A percentile compares a stretch with the other conserved stretches of the same genome.
These are phyloP conservation scores for Fraxinus velutina DNA, from an alignment of 305 asterid species.

Conservation along the genomic window DNA sequence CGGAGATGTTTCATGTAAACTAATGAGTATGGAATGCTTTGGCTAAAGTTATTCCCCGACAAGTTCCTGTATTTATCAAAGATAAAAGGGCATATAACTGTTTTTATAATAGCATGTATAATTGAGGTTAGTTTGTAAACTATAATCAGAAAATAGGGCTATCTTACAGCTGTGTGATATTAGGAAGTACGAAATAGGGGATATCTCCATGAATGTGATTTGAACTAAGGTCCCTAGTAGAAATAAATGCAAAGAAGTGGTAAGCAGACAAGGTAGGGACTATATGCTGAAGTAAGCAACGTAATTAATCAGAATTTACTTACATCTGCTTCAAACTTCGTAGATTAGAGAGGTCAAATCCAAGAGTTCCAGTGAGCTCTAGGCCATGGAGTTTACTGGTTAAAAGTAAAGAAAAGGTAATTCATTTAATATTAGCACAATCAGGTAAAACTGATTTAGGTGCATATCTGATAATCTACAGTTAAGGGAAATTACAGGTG, in stretches of 20 bases:
- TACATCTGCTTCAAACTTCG: slow-evolving; percentile 66
- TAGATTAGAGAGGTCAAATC: slow-evolving; percentile 56
- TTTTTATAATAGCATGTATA: neutral
- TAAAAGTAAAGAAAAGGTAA: slow-evolving; percentile 12
- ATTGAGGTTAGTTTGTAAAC: neutral
- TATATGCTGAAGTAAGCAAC: slow-evolving; percentile 8
- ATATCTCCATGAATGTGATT: slow-evolving; percentile 63
- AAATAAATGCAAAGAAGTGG: slow-evolving; percentile 19
- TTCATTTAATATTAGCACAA: neutral
- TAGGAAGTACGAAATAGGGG: slow-evolving; percentile 63
- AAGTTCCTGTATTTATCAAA: slow-evolving; percentile 54
- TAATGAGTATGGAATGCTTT: slow-evolving; percentile 59
- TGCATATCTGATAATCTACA: neutral
- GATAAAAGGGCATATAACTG: neutral
- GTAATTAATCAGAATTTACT: slow-evolving; percentile 19
- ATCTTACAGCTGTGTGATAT: slow-evolving; percentile 71
- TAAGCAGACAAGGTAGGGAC: slow-evolving; percentile 6
- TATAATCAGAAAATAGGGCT: slow-evolving; percentile 8
- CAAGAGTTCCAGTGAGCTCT: slow-evolving; percentile 57
- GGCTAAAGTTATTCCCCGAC: slow-evolving; percentile 58
- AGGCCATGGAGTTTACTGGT: slow-evolving; percentile 74
- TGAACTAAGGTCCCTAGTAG: slow-evolving; percentile 70
- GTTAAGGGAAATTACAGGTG: slow-evolving; percentile 48
- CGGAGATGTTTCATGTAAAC: slow-evolving; percentile 58
- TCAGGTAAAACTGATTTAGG: neutral